Base-by-base conservation (phyloP, 2,329 filamentous ascomycete genomes). In the Ilyonectria robusta region DNA sequence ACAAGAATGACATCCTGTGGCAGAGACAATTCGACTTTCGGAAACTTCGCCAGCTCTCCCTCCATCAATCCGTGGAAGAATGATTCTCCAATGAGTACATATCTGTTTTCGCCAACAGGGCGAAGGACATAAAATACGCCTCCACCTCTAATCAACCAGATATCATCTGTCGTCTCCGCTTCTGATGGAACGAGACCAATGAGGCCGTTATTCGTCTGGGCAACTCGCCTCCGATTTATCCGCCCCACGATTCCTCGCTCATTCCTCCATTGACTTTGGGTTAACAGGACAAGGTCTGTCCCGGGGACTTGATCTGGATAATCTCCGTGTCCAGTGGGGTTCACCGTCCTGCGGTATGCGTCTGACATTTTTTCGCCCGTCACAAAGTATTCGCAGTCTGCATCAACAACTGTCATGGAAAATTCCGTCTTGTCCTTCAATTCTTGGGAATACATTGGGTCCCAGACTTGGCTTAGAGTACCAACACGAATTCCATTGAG, bases 311-410 rank as follows among this genome's bases (percentile, higher is more conserved):
- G 26, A 58, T 58, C 40, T 19, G 55, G 55, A 35, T 58, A 58
- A 13, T 21, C 55, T 9, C 55, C 55, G 17, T 47, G 40, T 8
- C 13, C 23, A 5, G 15, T 47, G 13, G 55, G 42, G 15, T 58
- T 58, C 42, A 58, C 37, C 11, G 42, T 46, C n/a, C 47, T 35
- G 10, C 55, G 40, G 42, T 58, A 58, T 17, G 11, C 42, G 7
- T 46, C 55, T 19, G n/a, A 58, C 26, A 58, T 58, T 21, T 33
- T 58, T 15, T 58, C 55, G 23, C 55, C 55, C 6, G 37, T 58
- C 6, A 58, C 55, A 47, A 47, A 46, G 26, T 47, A 58, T 21
- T 33, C 10, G 1, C 42, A 10, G 10, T 47, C 40, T 19, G 17
- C 7, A 21, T 33, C 55, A 33, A 7, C 42, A 33, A 42, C 26